Base-by-base conservation (phyloP, 257 asterid species). In the Jaltomata sinuosa region DNA sequence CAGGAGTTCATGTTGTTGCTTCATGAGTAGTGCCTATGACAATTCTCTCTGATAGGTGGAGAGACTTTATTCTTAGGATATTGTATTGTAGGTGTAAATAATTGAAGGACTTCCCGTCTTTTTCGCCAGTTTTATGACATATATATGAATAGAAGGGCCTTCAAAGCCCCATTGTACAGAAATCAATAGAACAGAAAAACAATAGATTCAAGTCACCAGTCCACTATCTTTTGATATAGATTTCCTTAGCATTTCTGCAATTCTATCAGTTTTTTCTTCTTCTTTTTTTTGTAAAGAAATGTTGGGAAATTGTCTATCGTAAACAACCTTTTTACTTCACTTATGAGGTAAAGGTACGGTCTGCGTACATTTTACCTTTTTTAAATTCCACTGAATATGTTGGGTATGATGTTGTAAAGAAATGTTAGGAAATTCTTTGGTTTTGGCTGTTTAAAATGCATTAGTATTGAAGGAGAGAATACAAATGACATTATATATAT, bases 21-120 rank as follows among this genome's bases (percentile, higher is more conserved):
- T 88, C 81, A 57, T 83, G 42, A 76, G 59, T 22, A 76, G 59
- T 22, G 86, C 88, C 84, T 84, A 84, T 47, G 84, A 85, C 31
- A 64, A 68, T 2, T 79, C 84, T 57, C 62, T 81, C 65, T 85
- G 81, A 47, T 19, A 38, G 79, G 52, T 71, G n/a, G 22, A 49
- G 54, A 61, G 27, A 22, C 27, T 55, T 57, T 29, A 49, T 40
- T 22, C 74, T n/a, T 57, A 38, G 54, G 74, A 53, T 11, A 80
- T 80, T 22, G 8, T 69, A 6, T 29, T 27, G 34, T 45, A 47
- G 59, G 42, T 77, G 81, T 77, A 77, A 77, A 77, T 77, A 77
- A 80, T 57, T 80, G 50, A 27, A 45, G 11, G 55, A 19, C 54
- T 80, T 80, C 34, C 53, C 0, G 45, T 50, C 65, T 25, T 78